Percentiles rank a stretch among this genome's conserved stretches.
These are phyloP conservation scores for Echium plantagineum DNA, from an alignment of 257 asterid genomes.

Conservation along the genomic window DNA sequence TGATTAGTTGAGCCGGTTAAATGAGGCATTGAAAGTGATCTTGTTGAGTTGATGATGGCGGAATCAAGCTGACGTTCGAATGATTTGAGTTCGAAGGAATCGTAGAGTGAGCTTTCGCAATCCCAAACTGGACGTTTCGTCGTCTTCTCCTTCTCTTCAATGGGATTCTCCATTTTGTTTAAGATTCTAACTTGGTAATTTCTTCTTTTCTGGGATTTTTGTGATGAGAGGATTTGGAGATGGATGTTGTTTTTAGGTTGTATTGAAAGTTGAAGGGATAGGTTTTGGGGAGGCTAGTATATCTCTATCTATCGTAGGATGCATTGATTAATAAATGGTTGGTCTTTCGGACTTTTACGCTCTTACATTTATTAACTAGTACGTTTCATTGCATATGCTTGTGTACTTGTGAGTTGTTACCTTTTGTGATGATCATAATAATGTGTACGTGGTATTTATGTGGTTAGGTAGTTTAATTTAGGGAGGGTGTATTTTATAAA, in stretches of 20 bases:
- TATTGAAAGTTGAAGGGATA: no score
- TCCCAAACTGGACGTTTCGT: conserved; percentile 46
- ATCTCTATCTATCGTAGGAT: not conserved
- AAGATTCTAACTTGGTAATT: no score
- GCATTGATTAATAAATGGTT: conserved; percentile 11
- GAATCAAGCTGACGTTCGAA: conserved; percentile 52
- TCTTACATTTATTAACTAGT: conserved; percentile 1
- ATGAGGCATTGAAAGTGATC: conserved; percentile 75
- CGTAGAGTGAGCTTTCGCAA: conserved; percentile 68
- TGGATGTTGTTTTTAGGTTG: no score
- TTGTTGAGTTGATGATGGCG: conserved; percentile 32
- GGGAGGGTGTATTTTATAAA: no score
- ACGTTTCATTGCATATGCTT: no score
- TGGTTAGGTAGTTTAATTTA: no score
- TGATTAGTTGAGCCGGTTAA: conserved; percentile 26
- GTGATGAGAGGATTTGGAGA: no score
- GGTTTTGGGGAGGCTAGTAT: not conserved
- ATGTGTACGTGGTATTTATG: no score
- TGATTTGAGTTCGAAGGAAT: conserved; percentile 57
- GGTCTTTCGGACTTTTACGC: conserved; percentile 9
- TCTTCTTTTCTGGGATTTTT: no score
- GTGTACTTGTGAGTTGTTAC: no score
- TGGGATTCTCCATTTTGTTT: conserved; percentile 9
- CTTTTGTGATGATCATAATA: no score
- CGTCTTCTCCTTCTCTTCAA: not conserved